Evolutionary conservation across 1,284 basidiomycete species (phyloP).

Genomic region (Ceratobasidium sp.): DNA sequence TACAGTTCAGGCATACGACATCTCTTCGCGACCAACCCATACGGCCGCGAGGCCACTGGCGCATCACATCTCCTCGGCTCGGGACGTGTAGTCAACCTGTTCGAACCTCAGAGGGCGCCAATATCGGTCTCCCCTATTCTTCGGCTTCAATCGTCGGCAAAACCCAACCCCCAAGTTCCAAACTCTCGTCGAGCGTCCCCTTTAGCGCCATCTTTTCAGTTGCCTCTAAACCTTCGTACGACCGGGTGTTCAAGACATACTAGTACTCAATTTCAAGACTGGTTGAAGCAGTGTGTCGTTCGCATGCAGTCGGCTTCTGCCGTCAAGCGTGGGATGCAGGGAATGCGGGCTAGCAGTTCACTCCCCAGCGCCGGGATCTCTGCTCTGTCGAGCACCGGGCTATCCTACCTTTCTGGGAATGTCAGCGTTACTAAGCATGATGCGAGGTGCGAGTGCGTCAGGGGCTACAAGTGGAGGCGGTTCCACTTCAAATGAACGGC

Average conservation of each 20-base stretch:
- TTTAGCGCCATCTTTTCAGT: constrained; percentile 63
- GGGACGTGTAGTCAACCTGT: constrained; percentile 54
- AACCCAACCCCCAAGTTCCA: not conserved
- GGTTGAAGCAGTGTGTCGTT: constrained; percentile 63
- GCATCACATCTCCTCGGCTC: constrained; percentile 69
- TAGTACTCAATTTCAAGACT: constrained; percentile 71
- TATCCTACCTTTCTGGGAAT: constrained; percentile 28
- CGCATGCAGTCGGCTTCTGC: constrained; percentile 31
- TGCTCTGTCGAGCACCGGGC: constrained; percentile 26
- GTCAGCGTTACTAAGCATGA: constrained; percentile 44
- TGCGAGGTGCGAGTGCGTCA: constrained; percentile 50
- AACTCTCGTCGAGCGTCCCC: constrained; percentile 19
- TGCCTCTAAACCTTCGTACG: constrained; percentile 68
- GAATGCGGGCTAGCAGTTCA: constrained; percentile 20
- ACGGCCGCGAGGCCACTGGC: constrained; percentile 73
- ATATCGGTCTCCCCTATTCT: constrained; percentile 25
- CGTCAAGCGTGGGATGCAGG: constrained; percentile 30
- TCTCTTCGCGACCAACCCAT: constrained; percentile 69
- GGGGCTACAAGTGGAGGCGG: constrained; percentile 54
- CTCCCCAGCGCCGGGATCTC: too few relatives aligned
- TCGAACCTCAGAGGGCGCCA: constrained; percentile 65
- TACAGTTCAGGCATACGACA: constrained; percentile 60
- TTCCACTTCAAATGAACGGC: constrained; percentile 48
- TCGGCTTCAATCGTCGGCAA: not conserved
- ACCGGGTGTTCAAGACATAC: constrained; percentile 47